Percentiles rank a stretch among this genome's conserved stretches.
phyloP scores from a whole-genome alignment of 1,284 basidiomycete genomes.

The Mycosarcoma mackinlayi region DNA sequence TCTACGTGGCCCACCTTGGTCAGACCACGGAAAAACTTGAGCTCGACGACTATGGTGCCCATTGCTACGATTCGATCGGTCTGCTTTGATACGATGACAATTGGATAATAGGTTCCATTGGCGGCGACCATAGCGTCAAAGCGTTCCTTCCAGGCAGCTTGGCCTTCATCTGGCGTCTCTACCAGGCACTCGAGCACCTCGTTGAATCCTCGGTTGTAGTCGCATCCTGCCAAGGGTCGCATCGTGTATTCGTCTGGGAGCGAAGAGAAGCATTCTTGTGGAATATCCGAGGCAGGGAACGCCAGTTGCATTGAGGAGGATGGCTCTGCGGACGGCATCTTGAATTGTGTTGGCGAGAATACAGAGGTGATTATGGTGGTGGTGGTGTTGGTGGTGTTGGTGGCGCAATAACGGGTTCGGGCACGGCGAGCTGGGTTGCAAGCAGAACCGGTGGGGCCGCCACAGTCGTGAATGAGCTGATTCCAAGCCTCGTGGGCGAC shows the following conservation, averaged over 20 bases:
- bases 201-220: slow-evolving; percentile 86
- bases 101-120: slow-evolving; percentile 75
- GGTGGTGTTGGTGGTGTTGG: not conserved
- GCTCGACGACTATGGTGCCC: slow-evolving; percentile 88
- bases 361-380: not conserved
- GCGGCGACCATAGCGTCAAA: slow-evolving; percentile 40
- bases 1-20: slow-evolving; percentile 93
- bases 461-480: too few species aligned
- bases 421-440: too few species aligned
- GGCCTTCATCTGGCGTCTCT: slow-evolving; percentile 79
- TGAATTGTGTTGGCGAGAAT: not conserved
- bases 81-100: slow-evolving; percentile 82
- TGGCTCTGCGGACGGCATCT: slow-evolving; percentile 18
- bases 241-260: slow-evolving; percentile 70
- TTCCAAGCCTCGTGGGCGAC: too few species aligned
- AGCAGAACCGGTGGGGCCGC: too few species aligned
- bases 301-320: slow-evolving; percentile 14
- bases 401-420: not conserved
- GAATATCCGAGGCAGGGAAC: slow-evolving; percentile 20
- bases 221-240: slow-evolving; percentile 85
- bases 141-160: slow-evolving; percentile 70
- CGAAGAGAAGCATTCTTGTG: slow-evolving; percentile 17
- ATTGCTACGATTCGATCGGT: slow-evolving; percentile 84
- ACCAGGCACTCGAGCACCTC: slow-evolving; percentile 83
- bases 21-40: slow-evolving; percentile 87